These are phyloP conservation scores for Pichia sp. DNA, from an alignment of 1,139 yeast species.

Conservation along the genomic window DNA sequence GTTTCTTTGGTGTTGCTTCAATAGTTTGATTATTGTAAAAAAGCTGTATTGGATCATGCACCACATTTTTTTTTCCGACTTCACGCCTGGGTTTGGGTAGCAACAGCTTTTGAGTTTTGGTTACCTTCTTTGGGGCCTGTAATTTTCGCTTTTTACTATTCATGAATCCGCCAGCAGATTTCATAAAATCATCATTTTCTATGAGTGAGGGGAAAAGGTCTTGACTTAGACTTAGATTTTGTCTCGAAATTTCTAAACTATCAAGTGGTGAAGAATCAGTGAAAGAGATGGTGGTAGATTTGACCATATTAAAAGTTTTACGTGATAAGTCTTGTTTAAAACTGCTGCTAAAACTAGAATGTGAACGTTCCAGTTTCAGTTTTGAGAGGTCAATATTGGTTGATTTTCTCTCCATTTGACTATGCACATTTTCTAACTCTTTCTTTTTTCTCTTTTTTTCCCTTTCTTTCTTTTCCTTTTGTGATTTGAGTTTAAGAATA, in stretches of 20 bases:
- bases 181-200: background rate
- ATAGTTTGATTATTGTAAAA: slow-evolving; percentile 14
- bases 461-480: slow-evolving; percentile 10
- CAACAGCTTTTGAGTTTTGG: background rate
- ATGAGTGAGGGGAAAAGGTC: background rate
- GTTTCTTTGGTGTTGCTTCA: slow-evolving; percentile 20
- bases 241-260: no score
- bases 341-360: slow-evolving; percentile 19
- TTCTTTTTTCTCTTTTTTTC: slow-evolving; percentile 1
- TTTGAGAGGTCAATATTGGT: slow-evolving; percentile 16
- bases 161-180: slow-evolving; percentile 10
- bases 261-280: no score
- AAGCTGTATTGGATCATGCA: background rate
- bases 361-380: slow-evolving; percentile 20
- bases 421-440: slow-evolving; percentile 1
- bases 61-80: background rate
- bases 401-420: slow-evolving; percentile 2
- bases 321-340: slow-evolving; percentile 22
- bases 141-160: slow-evolving; percentile 11
- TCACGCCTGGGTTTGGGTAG: background rate
- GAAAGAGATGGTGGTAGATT: slow-evolving; percentile 8
- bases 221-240: background rate
- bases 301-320: slow-evolving; percentile 29
- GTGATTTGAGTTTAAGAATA: slow-evolving; percentile 6
- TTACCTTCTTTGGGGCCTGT: slow-evolving; percentile 3